Evolutionary conservation across 2,329 filamentous ascomycete species (phyloP).

Genomic region (Scytalidium sp.): DNA sequence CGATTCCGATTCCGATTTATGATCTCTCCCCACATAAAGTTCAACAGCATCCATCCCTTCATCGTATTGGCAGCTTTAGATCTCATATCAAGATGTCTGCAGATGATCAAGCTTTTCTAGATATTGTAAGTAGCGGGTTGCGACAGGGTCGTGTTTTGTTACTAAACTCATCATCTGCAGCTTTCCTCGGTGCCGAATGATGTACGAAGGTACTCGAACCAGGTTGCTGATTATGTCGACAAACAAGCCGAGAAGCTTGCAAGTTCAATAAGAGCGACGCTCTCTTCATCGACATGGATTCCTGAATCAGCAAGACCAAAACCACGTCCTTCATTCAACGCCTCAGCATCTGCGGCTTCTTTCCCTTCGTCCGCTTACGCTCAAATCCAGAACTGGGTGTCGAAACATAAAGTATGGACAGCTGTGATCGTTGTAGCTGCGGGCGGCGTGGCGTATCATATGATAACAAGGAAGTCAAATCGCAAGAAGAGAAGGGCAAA

Average conservation of each 20-base stretch:
- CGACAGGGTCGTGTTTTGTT: not conserved
- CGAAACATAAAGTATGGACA: constrained; percentile 68
- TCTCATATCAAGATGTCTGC: constrained; percentile 58
- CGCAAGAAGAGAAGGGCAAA: constrained; percentile 66
- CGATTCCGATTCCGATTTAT: not conserved
- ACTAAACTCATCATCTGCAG: constrained; percentile 29
- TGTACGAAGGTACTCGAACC: constrained; percentile 65
- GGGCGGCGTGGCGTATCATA: constrained; percentile 56
- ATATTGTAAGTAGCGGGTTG: constrained; percentile 58
- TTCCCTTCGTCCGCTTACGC: constrained; percentile 37
- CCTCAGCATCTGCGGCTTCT: constrained; percentile 25
- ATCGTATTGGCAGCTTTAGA: not conserved
- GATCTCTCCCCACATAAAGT: not conserved
- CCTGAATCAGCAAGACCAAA: constrained; percentile 63
- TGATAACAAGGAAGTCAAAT: constrained; percentile 52
- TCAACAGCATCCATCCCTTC: not conserved
- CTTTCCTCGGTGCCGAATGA: constrained; percentile 60
- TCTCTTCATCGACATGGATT: constrained; percentile 69
- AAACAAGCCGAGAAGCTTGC: constrained; percentile 76
- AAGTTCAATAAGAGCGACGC: constrained; percentile 63
- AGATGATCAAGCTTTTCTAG: constrained; percentile 75
- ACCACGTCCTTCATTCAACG: constrained; percentile 40
- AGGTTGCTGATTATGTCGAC: constrained; percentile 79
- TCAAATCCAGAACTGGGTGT: constrained; percentile 67
- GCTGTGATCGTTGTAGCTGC: constrained; percentile 69